Evolutionary conservation across 768 basidiomycete genomes (phyloP).

Genomic region (Cystobasidium ongulense): DNA sequence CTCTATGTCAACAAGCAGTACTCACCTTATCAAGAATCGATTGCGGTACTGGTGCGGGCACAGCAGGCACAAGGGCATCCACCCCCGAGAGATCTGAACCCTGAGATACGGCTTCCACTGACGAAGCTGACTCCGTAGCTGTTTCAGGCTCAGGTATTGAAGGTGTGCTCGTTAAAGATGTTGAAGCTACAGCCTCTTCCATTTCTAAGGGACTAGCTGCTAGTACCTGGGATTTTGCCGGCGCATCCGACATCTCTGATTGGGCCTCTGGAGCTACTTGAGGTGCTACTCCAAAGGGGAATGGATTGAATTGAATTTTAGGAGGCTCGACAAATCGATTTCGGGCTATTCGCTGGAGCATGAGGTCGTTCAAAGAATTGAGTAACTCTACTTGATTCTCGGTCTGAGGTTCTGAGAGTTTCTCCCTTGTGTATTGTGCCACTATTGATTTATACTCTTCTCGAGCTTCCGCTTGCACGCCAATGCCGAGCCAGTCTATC

Average conservation of each 20-base stretch:
- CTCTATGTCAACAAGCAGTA: not conserved
- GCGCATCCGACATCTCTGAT: not conserved
- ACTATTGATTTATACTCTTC: constrained; percentile 41
- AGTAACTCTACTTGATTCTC: constrained; percentile 40
- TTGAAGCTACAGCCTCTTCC: not conserved
- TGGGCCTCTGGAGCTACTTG: not conserved
- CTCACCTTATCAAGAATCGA: not conserved
- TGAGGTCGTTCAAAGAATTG: constrained; percentile 39
- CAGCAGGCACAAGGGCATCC: not conserved
- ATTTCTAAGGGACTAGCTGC: not conserved
- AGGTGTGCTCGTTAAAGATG: not conserved
- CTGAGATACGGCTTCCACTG: too few species aligned
- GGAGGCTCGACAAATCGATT: constrained; percentile 35
- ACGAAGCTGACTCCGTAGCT: not conserved
- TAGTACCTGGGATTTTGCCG: not conserved
- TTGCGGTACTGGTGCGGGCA: not conserved
- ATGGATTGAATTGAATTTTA: not conserved
- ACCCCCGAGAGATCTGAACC: not conserved
- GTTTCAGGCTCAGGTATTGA: not conserved
- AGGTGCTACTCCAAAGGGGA: not conserved
- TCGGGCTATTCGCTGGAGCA: constrained; percentile 36
- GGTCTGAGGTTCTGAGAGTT: constrained; percentile 36
- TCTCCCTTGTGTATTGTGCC: constrained; percentile 33
- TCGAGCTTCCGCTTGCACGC: constrained; percentile 41
- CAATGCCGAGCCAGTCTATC: constrained; percentile 40